Evolutionary conservation across 495 filamentous ascomycete species (phyloP), one percentile per base, ranked within the genome.

Genomic region (Viridothelium virens): DNA sequence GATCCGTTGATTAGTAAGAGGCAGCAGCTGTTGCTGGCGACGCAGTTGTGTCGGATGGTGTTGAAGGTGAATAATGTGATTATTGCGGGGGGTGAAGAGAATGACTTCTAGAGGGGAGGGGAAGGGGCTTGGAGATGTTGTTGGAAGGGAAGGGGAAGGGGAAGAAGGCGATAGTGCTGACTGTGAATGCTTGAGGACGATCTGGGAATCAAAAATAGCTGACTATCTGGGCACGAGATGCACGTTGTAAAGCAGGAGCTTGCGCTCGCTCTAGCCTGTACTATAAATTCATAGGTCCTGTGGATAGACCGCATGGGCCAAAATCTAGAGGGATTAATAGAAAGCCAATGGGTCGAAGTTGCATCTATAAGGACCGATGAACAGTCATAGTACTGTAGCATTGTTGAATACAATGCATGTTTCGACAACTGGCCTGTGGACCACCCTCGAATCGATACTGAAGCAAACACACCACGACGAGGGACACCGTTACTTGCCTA

Each of bases 31-130:
- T 82, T 96, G 76, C 83, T 99, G 63, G 94, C 94, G 16, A 97
- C 94, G 25, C 94, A 99, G 80, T 84, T 99, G 37, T 97, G 95
- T 81, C 87, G 94, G 65, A 99, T 99, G 94, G 94, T 99, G 70
- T 85, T 99, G 66, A 99, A 99, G 86, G 82, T 88, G 69, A 88
- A 89, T 80, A 97, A 97, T 77, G 95, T 98, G 68, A 98, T 98
- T 71, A 89, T 98, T 72, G 85, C 92, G 44, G 95, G 94, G 31
- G 88, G 88, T 65, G 94, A 92, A 39, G 90, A 97, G 65, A 85
- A 94, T 66, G 95, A 97, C 66, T 97, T 89, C 75, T 98, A 92
- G 76, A 80, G 65, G 44, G 33, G 6, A 63, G 6, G 31, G 36
- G 7, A 25, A 25, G 48, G 48, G 11, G 6, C 14, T 44, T 7